phyloP scores from a whole-genome alignment of 805 yeast genomes.

The Ogataea trehalophila region DNA sequence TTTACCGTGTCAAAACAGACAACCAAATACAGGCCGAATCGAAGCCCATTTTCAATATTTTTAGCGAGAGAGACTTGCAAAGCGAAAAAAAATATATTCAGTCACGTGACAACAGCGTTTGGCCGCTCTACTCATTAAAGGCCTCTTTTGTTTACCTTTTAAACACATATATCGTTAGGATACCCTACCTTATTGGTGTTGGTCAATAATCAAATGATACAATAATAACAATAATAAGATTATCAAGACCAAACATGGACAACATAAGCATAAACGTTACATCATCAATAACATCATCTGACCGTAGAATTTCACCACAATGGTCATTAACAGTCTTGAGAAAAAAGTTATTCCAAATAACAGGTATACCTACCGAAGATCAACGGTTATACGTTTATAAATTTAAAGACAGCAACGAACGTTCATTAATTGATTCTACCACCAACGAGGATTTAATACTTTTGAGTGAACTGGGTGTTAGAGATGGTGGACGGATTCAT shows the following conservation, averaged over 20 bases:
- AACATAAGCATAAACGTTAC: slow-evolving; percentile 50
- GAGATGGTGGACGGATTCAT: slow-evolving; percentile 44
- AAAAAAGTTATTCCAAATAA: slow-evolving; percentile 55
- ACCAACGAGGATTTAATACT: slow-evolving; percentile 12
- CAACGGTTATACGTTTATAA: slow-evolving; percentile 50
- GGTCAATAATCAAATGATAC: no score
- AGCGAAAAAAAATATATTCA: no score
- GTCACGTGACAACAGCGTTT: no score
- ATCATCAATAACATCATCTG: slow-evolving; percentile 64
- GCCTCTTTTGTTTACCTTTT: no score
- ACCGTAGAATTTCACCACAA: slow-evolving; percentile 55
- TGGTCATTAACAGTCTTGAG: slow-evolving; percentile 57
- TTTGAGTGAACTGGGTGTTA: slow-evolving; percentile 28
- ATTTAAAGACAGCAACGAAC: slow-evolving; percentile 33
- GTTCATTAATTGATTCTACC: slow-evolving; percentile 20
- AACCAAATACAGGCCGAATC: no score
- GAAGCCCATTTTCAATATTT: no score
- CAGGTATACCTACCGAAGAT: slow-evolving; percentile 62
- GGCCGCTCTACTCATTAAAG: no score
- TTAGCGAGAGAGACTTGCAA: no score
- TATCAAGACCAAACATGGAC: slow-evolving; percentile 4
- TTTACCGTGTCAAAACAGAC: no score
- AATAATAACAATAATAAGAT: neutral
- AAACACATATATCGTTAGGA: no score
- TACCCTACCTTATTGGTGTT: no score